These are phyloP conservation scores for Trichoderma sp. DNA, from an alignment of 2,329 filamentous ascomycete species.

Conservation along the genomic window DNA sequence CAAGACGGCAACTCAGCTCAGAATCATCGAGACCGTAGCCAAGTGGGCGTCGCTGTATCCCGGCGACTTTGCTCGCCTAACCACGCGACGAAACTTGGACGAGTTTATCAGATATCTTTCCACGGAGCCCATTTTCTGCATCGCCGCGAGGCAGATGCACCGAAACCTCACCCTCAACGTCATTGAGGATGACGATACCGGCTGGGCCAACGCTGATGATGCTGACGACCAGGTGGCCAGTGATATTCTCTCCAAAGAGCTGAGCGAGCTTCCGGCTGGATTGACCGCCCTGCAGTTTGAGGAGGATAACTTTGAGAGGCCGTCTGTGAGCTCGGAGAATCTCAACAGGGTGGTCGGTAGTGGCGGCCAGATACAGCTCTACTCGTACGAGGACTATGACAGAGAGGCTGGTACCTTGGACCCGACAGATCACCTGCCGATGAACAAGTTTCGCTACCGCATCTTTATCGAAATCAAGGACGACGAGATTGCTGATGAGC, in stretches of 20 bases:
- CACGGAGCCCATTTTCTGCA: constrained; percentile 74
- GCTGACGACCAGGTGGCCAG: constrained; percentile 34
- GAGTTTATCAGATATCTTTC: constrained; percentile 74
- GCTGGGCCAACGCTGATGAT: constrained; percentile 84
- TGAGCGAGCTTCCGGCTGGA: constrained; percentile 39
- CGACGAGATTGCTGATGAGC: constrained; percentile 81
- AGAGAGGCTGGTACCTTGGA: constrained; percentile 70
- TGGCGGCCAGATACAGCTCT: constrained; percentile 53
- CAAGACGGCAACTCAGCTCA: constrained; percentile 75
- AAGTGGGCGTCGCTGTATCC: constrained; percentile 90
- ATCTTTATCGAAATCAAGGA: constrained; percentile 83
- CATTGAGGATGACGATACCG: constrained; percentile 83
- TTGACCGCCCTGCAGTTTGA: constrained; percentile 50
- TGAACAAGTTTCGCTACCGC: constrained; percentile 85
- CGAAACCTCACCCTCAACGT: constrained; percentile 70
- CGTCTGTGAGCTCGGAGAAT: constrained; percentile 46
- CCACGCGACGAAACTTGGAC: constrained; percentile 67
- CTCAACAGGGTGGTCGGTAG: constrained; percentile 39
- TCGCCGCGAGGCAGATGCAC: constrained; percentile 81
- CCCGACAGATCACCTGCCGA: constrained; percentile 63
- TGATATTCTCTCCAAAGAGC: constrained; percentile 38
- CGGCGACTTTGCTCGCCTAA: constrained; percentile 81
- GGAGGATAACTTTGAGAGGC: constrained; percentile 42
- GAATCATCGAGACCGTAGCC: constrained; percentile 78
- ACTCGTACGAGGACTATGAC: constrained; percentile 75